Evolutionary conservation across 768 basidiomycete species (phyloP), one percentile per base, ranked within the genome.

Genomic region (Arthromyces matolae): DNA sequence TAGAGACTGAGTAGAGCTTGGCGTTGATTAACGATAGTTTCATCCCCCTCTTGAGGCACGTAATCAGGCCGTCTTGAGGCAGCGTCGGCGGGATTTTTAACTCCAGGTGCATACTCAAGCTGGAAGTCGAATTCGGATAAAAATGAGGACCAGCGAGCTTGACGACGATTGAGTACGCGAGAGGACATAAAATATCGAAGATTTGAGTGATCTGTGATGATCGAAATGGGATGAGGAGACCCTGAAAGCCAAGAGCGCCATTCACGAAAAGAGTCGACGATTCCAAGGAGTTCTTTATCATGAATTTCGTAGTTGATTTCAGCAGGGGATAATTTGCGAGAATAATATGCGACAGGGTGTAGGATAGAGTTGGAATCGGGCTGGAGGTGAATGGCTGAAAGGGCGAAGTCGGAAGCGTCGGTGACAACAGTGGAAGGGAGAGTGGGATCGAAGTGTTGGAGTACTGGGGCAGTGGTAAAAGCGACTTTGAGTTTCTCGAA

Each of bases 81-180:
- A 29, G 66, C 51, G 31, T 70, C 69, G 10, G 64, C 56, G n/a
- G 60, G 50, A 36, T 67, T 68, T 10, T 51, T 23, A 1, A 40
- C 4, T 13, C 67, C 63, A 6, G 65, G 68, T 18, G 44, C 49
- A 54, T 55, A 69, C 4, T 55, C 23, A 12, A 76, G 57, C 10
- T 53, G 43, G 43, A 71, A 68, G 33, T 70, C 54, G 50, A 67
- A 75, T 16, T 70, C 61, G 5, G 66, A 65, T 23, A 77, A 60
- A 42, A 63, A 65, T 58, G 70, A 64, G 1, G 71, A 53, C 77
- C 77, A 80, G 8, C 66, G 56, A 0, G 70, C 74, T 60, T 80
- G 80, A 1, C 69, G 58, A 19, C 64, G 61, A 48, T 68, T 78
- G 1, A 80, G 66, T 3, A 71, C 50, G 5, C 63, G 59, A n/a